Evolutionary conservation across 148 eudicot genomes (phyloP).

Genomic region (Heliamphora exappendiculata): DNA sequence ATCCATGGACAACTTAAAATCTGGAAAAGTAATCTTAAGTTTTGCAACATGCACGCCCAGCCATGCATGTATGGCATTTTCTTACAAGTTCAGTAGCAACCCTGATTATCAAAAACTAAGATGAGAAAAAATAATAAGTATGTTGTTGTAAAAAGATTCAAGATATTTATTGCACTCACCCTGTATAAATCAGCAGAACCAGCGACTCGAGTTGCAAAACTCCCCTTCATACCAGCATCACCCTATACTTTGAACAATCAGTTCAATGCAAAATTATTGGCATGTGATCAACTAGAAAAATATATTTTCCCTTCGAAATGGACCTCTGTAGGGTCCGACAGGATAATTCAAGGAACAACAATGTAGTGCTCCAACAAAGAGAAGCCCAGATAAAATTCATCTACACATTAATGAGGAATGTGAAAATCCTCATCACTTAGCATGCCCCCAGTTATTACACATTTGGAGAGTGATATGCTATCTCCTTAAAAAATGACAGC

Average conservation of each 20-base stretch:
- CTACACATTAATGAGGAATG: neutral
- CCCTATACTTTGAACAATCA: slow-evolving; percentile 43
- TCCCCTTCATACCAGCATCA: slow-evolving; percentile 84
- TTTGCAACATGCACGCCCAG: neutral
- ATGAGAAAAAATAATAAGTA: neutral
- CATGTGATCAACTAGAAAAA: neutral
- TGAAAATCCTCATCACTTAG: neutral
- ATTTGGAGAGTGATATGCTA: neutral
- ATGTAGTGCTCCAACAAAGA: neutral
- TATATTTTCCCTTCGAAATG: neutral
- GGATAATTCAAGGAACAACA: neutral
- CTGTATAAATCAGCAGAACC: slow-evolving; percentile 92
- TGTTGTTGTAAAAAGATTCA: neutral
- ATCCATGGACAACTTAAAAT: neutral
- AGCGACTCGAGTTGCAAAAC: slow-evolving; percentile 81
- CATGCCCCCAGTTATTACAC: neutral
- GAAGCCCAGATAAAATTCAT: neutral
- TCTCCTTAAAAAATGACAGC: neutral
- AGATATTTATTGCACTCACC: slow-evolving; percentile 32
- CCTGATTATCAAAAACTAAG: neutral
- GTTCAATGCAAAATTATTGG: neutral
- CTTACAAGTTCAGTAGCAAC: neutral
- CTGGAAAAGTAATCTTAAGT: neutral
- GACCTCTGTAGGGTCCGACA: neutral
- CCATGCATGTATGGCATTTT: neutral